phyloP scores from a whole-genome alignment of 352 stramenopile genomes.

The Halophytophthora polymorphica region DNA sequence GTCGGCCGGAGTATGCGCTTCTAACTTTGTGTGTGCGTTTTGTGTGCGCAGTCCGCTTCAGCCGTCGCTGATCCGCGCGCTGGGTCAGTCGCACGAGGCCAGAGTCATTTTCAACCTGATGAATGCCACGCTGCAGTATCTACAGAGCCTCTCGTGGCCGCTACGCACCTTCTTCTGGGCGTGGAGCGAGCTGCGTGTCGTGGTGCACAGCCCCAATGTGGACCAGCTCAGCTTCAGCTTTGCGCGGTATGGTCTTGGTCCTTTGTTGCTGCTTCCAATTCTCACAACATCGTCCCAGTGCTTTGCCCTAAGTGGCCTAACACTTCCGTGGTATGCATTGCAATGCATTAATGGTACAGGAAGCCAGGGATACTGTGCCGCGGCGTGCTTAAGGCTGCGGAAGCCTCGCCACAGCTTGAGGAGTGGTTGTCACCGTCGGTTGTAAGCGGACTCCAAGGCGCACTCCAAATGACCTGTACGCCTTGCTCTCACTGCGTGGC shows the following conservation, averaged over 20 bases:
- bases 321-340: background rate
- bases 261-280: slow-evolving; percentile 1
- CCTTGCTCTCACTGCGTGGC: slow-evolving; percentile 3
- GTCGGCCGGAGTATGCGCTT: slow-evolving; percentile 17
- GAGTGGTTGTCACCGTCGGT: slow-evolving; percentile 36
- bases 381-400: slow-evolving; percentile 38
- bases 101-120: slow-evolving; percentile 50
- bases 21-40: slow-evolving; percentile 1
- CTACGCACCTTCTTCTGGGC: slow-evolving; percentile 73
- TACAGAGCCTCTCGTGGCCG: slow-evolving; percentile 53
- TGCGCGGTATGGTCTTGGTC: slow-evolving; percentile 25
- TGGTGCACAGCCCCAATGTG: slow-evolving; percentile 43
- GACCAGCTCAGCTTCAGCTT: slow-evolving; percentile 57
- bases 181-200: slow-evolving; percentile 73
- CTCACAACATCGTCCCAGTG: background rate
- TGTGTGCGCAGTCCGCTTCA: slow-evolving; percentile 43
- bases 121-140: slow-evolving; percentile 43
- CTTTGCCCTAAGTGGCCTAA: slow-evolving; percentile 10
- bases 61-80: slow-evolving; percentile 57
- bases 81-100: slow-evolving; percentile 62
- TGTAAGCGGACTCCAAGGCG: slow-evolving; percentile 37
- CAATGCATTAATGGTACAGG: slow-evolving; percentile 18
- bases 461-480: slow-evolving; percentile 48
- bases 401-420: slow-evolving; percentile 36
- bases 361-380: slow-evolving; percentile 55